phyloP scores from a whole-genome alignment of 306 rosid genomes.

The Betula pendula region DNA sequence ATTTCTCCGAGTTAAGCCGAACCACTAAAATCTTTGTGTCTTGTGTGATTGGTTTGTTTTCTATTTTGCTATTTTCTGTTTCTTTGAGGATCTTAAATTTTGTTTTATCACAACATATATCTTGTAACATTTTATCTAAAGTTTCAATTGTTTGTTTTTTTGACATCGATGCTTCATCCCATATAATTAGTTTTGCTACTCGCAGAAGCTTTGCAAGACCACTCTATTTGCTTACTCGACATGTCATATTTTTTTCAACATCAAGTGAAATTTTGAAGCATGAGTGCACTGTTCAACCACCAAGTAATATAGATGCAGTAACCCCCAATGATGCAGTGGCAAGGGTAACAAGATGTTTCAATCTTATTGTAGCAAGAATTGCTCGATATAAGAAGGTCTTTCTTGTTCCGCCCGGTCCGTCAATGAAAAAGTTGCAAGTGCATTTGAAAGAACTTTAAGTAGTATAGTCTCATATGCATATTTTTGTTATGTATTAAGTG shows the following conservation, averaged over 20 bases:
- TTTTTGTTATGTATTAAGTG: no score
- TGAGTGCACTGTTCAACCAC: background rate
- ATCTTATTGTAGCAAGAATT: background rate
- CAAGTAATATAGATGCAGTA: background rate
- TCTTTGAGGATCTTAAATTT: no score
- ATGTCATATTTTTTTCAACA: background rate
- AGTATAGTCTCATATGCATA: background rate
- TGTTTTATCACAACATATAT: background rate
- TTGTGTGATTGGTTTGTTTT: no score
- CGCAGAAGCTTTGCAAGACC: background rate
- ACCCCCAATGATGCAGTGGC: background rate
- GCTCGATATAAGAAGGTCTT: background rate
- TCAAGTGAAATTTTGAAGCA: background rate
- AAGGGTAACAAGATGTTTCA: no score
- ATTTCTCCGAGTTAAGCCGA: no score
- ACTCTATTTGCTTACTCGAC: background rate
- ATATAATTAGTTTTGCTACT: background rate
- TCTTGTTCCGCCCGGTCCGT: background rate
- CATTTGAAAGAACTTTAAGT: background rate
- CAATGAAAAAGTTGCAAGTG: background rate
- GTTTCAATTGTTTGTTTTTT: background rate
- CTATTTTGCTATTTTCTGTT: no score
- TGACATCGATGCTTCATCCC: background rate
- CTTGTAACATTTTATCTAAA: background rate
- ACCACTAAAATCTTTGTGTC: no score